Percentiles rank a stretch among this genome's conserved stretches.
phyloP scores from a whole-genome alignment of 2,329 filamentous ascomycete species.

The Talaromyces sp. region DNA sequence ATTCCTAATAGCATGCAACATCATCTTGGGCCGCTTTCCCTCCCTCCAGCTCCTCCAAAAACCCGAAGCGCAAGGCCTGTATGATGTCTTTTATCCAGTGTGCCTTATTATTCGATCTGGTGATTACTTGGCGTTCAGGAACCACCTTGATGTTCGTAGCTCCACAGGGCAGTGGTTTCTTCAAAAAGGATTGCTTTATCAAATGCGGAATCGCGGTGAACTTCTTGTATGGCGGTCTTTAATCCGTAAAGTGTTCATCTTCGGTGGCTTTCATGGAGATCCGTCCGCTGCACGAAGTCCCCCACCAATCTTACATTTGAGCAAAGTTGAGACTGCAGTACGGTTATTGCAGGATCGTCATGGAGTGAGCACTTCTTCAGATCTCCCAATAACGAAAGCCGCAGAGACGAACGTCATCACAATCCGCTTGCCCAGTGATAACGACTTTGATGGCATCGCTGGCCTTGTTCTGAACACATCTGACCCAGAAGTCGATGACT shows the following conservation, averaged over 20 bases:
- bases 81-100: conserved; percentile 67
- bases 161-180: conserved; percentile 68
- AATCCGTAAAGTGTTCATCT: conserved; percentile 70
- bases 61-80: conserved; percentile 65
- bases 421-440: conserved; percentile 30
- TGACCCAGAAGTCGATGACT: conserved; percentile 34
- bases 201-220: conserved; percentile 71
- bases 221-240: conserved; percentile 81
- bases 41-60: conserved; percentile 61
- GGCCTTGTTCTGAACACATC: conserved; percentile 13
- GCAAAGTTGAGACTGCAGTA: conserved; percentile 63
- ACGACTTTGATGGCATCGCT: conserved; percentile 31
- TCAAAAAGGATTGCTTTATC: conserved; percentile 68
- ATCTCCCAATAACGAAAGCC: conserved; percentile 13
- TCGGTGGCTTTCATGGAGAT: conserved; percentile 68
- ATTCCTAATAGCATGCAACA: conserved; percentile 76
- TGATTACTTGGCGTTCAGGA: conserved; percentile 69
- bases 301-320: conserved; percentile 70
- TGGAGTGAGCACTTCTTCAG: conserved; percentile 10
- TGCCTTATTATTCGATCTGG: conserved; percentile 68
- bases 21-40: conserved; percentile 81
- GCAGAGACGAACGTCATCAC: conserved; percentile 23
- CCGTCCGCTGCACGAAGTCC: conserved; percentile 45
- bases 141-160: conserved; percentile 56
- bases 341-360: conserved; percentile 56